Evolutionary conservation across 176 grass and related monocot species (phyloP).

Genomic region (Oryza coarctata): DNA sequence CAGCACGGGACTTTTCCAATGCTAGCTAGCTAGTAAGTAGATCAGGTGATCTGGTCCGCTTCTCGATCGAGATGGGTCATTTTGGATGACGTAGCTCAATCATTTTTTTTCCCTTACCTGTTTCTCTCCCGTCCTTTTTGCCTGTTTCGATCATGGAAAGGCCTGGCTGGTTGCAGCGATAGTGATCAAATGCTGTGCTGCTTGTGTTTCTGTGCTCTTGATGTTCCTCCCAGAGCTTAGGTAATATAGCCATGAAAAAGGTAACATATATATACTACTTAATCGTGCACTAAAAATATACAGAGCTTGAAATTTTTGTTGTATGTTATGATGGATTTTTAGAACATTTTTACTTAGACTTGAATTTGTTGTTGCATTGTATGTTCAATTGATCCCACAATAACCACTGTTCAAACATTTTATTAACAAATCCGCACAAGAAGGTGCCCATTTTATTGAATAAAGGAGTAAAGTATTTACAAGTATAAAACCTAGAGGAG

Average conservation of each 20-base stretch:
- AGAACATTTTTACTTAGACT: neutral
- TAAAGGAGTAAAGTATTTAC: too few relatives aligned
- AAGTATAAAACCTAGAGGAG: too few relatives aligned
- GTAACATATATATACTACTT: conserved; percentile 23
- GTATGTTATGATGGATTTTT: neutral
- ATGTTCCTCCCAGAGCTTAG: neutral
- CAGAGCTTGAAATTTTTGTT: neutral
- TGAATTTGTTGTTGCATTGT: neutral
- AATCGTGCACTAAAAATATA: conserved; percentile 45
- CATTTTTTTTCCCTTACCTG: neutral
- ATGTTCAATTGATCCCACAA: neutral
- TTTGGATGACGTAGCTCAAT: conserved; percentile 3
- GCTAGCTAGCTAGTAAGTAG: too few relatives aligned
- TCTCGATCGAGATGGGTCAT: conserved; percentile 11
- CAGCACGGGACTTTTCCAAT: too few relatives aligned
- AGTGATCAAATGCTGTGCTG: neutral
- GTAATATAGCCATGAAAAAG: conserved; percentile 13
- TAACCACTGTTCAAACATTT: neutral
- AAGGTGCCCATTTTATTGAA: too few relatives aligned
- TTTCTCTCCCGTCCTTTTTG: conserved; percentile 1
- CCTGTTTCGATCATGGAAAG: neutral
- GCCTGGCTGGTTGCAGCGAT: neutral
- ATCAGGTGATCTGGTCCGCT: conserved; percentile 17
- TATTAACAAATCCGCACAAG: too few relatives aligned
- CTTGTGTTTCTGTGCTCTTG: neutral